These are phyloP conservation scores for Aspergillus fumigatus DNA, from an alignment of 2,329 filamentous ascomycete genomes.

Conservation along the genomic window DNA sequence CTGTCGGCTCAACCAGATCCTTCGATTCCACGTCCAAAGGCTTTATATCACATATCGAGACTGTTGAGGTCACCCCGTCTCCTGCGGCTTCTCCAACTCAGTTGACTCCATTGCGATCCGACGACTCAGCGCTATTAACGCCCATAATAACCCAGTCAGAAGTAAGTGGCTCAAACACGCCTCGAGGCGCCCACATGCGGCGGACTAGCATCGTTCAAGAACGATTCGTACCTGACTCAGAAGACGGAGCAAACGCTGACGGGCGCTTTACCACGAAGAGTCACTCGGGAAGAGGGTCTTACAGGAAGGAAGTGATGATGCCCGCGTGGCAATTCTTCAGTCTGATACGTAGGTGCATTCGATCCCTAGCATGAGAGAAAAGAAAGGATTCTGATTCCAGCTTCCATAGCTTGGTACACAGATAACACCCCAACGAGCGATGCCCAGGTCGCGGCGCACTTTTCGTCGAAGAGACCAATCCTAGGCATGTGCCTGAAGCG, in stretches of 20 bases:
- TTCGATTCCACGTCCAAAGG: conserved; percentile 35
- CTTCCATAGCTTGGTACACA: conserved; percentile 74
- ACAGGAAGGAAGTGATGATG: conserved; percentile 81
- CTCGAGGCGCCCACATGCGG: conserved; percentile 22
- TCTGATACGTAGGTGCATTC: conserved; percentile 67
- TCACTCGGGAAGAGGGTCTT: conserved; percentile 35
- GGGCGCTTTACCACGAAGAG: conserved; percentile 25
- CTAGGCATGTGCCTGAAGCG: conserved; percentile 91
- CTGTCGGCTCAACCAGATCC: conserved; percentile 44
- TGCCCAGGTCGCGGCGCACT: conserved; percentile 81
- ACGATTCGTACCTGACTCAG: conserved; percentile 38
- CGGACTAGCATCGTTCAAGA: conserved; percentile 42
- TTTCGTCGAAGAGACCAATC: conserved; percentile 74
- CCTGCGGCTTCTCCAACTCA: conserved; percentile 31
- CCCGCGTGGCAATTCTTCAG: conserved; percentile 98
- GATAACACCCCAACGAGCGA: conserved; percentile 61
- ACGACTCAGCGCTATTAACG: conserved; percentile 20
- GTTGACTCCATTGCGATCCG: conserved; percentile 18
- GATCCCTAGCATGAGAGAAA: neutral
- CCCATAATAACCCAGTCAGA: conserved; percentile 27
- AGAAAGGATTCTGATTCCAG: conserved; percentile 32
- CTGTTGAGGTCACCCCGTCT: conserved; percentile 37
- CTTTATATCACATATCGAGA: conserved; percentile 38
- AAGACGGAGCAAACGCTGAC: conserved; percentile 39
- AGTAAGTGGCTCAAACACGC: conserved; percentile 18